Evolutionary conservation across 192 early-diverging fungal genomes (phyloP), one percentile per base, ranked within the genome.

Genomic region (Backusella liffmaniae): DNA sequence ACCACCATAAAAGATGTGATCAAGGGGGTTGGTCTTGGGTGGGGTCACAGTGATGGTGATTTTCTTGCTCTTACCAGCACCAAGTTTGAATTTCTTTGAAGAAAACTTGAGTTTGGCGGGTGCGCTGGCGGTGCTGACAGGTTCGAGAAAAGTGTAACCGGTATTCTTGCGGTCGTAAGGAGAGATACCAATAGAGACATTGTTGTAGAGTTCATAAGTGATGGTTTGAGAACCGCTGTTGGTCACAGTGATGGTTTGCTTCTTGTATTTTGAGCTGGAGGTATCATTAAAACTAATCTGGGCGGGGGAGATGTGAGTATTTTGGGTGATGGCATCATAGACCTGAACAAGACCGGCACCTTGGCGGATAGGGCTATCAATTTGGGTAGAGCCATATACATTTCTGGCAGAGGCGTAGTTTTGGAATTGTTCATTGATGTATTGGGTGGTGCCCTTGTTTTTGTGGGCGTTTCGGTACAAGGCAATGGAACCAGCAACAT

Each of bases 281-380:
- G 83, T 81, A 70, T 90, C 89, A 67, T 86, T 84, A 78, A 90
- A 84, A 59, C 83, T 82, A 70, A 90, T 80, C 44, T 79, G 77
- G 41, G 83, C 82, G 29, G 89, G 89, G 0, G 75, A 72, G 23
- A 89, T 80, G 10, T 73, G 67, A 23, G 79, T 65, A 5, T 73
- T 72, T 51, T 80, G 75, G n/a, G 44, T 78, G 68, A 87, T 77
- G 76, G 87, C 77, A 51, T 81, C 80, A 73, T 81, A 80, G 67
- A 85, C 77, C 66, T 90, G 82, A 21, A 90, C 66, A 32, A 90
- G 80, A 70, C 89, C 89, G 49, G 89, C 86, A 76, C 89, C 89
- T 71, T 89, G 88, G 35, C 70, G 75, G 26, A 84, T 68, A 42
- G 77, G 82, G 35, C 37, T 70, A 59, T 84, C 75, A 34, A 77